Percentiles rank a stretch among this genome's conserved stretches.
phyloP scores from a whole-genome alignment of 495 filamentous ascomycete species.

The Polyplosphaeria fusca region DNA sequence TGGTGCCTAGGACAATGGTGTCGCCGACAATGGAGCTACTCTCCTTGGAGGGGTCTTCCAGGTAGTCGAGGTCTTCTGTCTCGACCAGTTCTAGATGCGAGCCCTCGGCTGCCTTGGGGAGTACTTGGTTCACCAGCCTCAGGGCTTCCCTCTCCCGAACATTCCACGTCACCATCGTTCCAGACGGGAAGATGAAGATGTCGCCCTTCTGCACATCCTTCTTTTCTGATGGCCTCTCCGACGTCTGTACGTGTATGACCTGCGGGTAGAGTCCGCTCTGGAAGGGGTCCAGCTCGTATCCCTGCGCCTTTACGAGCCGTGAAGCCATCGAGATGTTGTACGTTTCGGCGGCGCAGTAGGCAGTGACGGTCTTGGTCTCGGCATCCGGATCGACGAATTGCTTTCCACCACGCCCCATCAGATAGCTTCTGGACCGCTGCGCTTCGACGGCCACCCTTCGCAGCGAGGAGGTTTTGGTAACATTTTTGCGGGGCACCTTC shows the following conservation, averaged over 20 bases:
- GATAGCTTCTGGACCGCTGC: constrained; percentile 38
- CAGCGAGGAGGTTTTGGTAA: constrained; percentile 35
- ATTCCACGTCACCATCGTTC: constrained; percentile 90
- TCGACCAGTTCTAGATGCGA: constrained; percentile 69
- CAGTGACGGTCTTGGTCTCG: constrained; percentile 59
- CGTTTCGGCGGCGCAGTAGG: constrained; percentile 80
- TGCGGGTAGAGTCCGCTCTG: constrained; percentile 62
- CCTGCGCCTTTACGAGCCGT: constrained; percentile 66
- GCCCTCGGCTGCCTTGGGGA: constrained; percentile 72
- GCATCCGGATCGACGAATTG: constrained; percentile 42
- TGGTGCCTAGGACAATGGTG: constrained; percentile 85
- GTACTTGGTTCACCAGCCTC: constrained; percentile 66
- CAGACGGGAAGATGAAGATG: constrained; percentile 95
- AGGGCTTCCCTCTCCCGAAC: constrained; percentile 68
- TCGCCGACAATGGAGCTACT: constrained; percentile 80
- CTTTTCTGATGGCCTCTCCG: constrained; percentile 54
- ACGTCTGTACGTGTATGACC: constrained; percentile 65
- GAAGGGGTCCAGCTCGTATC: constrained; percentile 62
- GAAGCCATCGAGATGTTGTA: constrained; percentile 74
- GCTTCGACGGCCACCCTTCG: constrained; percentile 42
- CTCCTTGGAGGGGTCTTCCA: constrained; percentile 70
- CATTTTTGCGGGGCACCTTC: constrained; percentile 23
- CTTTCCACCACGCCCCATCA: constrained; percentile 37
- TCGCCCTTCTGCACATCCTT: constrained; percentile 70
- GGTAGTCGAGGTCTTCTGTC: constrained; percentile 85